Evolutionary conservation across 768 basidiomycete species (phyloP), one percentile per base, ranked within the genome.

Genomic region (Podaxis sp.): DNA sequence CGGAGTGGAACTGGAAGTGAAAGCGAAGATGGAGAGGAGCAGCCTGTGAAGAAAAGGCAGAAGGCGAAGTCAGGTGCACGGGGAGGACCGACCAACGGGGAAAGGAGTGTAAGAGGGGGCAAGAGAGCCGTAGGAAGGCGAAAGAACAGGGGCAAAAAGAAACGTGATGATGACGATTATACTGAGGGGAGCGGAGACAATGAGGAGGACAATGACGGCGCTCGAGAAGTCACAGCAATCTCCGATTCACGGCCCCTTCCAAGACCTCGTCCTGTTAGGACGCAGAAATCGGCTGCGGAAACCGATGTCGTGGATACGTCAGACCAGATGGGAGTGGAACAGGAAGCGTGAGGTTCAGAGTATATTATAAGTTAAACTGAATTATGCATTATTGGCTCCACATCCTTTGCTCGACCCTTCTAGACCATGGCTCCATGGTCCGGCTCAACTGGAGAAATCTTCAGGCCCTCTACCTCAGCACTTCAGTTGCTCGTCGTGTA

Each of bases 171-270:
- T 35, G 28, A 38, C 32, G 42, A 62, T 32, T 56, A 56, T 61
- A n/a, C 3, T 53, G 51, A 44, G 16, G 10, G 56, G 40, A 32
- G 54, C 57, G 50, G 64, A 56, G 42, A 32, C 47, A 47, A 55
- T 63, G 57, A 40, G 58, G 40, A 60, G 61, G 59, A 48, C 42
- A 25, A 38, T n/a, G 57, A 66, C 16, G 63, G 60, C 14, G 27
- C 25, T 16, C 40, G 5, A 18, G 40, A 16, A 21, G 2, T 21
- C 35, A 71, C 71, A 13, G 67, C 71, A 25, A 68, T 65, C 4
- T 70, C 74, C 0, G 70, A 71, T 32, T 62, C 82, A 37, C 77
- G 82, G 18, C 78, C 79, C 18, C 73, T 79, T 38, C 76, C 76
- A 38, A 78, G 74, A 62, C 74, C 73, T 53, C 62, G 66, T 13